These are phyloP conservation scores for Gossypium mustelinum DNA, from an alignment of 345 rosid species.

Conservation along the genomic window DNA sequence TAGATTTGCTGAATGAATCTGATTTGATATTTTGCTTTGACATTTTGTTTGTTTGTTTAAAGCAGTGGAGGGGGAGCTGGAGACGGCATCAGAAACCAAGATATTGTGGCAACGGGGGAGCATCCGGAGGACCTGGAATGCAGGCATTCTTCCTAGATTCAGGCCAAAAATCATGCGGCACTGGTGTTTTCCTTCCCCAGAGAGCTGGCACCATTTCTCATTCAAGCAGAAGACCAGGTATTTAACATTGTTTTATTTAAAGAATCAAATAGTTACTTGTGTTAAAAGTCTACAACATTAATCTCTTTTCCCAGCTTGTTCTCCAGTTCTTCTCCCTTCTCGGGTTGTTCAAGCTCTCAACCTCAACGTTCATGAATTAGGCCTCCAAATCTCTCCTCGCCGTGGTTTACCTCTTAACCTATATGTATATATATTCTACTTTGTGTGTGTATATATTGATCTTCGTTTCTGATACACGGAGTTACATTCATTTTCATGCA, in stretches of 20 bases:
- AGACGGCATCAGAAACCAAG: conserved; percentile 20
- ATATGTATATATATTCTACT: background rate
- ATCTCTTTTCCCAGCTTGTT: conserved; percentile 33
- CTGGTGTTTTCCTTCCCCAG: conserved; percentile 83
- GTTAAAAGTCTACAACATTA: background rate
- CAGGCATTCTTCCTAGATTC: conserved; percentile 77
- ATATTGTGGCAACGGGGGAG: conserved; percentile 16
- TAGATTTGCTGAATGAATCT: background rate
- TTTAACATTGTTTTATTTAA: too few species aligned
- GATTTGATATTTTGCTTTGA: background rate
- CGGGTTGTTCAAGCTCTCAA: conserved; percentile 59
- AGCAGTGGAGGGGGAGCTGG: conserved; percentile 22
- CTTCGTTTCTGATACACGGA: background rate
- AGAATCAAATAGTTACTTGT: background rate
- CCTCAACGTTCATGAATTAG: conserved; percentile 36
- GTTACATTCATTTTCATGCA: background rate
- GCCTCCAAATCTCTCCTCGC: conserved; percentile 43
- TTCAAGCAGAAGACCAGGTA: conserved; percentile 53
- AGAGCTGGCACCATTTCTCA: conserved; percentile 33
- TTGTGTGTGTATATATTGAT: background rate
- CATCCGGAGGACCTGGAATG: conserved; percentile 55
- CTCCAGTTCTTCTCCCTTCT: conserved; percentile 54
- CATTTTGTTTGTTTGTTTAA: too few species aligned
- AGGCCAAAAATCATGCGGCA: conserved; percentile 55
- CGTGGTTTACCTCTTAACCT: conserved; percentile 22